Percentiles rank a stretch among this genome's conserved stretches.
Evolutionary conservation across 805 yeast genomes (phyloP).

Genomic region (Nakazawaea populi): DNA sequence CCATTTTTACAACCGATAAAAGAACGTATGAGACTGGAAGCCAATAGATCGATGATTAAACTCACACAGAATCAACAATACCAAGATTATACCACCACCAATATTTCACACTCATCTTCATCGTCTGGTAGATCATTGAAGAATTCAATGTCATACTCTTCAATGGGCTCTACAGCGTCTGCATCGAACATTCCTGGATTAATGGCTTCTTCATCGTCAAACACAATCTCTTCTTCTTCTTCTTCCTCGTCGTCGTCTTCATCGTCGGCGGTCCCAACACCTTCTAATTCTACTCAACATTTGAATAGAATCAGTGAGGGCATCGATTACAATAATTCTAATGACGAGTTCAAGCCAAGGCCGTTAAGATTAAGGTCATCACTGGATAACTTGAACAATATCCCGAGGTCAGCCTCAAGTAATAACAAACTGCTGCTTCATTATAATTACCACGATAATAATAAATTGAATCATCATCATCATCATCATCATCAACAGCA

Average conservation of each 20-base stretch:
- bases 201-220: conserved; percentile 6
- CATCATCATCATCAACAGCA: neutral
- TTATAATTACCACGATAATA: too few relatives aligned
- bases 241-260: conserved; percentile 3
- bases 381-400: conserved; percentile 6
- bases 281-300: conserved; percentile 5
- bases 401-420: neutral
- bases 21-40: conserved; percentile 28
- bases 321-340: neutral
- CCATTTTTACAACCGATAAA: conserved; percentile 78
- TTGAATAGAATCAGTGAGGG: neutral
- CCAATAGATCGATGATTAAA: conserved; percentile 3
- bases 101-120: neutral
- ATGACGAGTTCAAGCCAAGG: conserved; percentile 7
- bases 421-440: too few relatives aligned
- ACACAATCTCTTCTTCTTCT: conserved; percentile 6
- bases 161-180: neutral
- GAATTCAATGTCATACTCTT: conserved; percentile 1
- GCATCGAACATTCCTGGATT: conserved; percentile 3
- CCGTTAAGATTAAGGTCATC: conserved; percentile 9
- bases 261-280: conserved; percentile 5
- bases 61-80: conserved; percentile 4
- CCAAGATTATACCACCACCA: neutral
- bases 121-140: neutral
- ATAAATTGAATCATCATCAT: neutral